Evolutionary conservation across 192 early-diverging fungal species (phyloP), one percentile per base, ranked within the genome.

Genomic region (Coemansia sp.): DNA sequence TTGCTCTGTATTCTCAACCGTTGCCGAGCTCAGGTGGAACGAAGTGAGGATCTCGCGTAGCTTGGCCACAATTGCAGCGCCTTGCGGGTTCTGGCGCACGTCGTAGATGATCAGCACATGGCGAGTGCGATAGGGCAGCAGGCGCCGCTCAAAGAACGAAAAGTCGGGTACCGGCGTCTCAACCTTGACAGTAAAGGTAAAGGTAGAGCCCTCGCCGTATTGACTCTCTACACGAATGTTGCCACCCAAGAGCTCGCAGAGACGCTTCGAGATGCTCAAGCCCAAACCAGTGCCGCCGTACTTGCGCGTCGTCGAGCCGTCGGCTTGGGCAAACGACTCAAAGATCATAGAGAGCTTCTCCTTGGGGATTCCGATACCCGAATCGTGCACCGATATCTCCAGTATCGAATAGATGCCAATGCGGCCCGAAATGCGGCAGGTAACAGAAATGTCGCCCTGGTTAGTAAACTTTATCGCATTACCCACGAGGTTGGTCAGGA

Each of bases 401-500:
- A 94, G 70, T 31, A 76, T 74, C n/a, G 90, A 76, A 20, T 75
- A 62, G 31, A 79, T 77, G 58, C 68, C 70, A 25, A 37, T 34
- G 64, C 55, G 66, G 18, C 43, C 42, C 2, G 35, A n/a, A n/a
- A 89, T 61, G 16, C 76, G 76, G 61, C 85, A 85, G 48, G 70
- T 72, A 2, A 94, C 75, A 2, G 82, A 76, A 4, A 94, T 89
- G 25, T 86, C 84, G 56, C 90, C 91, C 59, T 86, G 84, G 2
- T 84, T 88, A 16, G 92, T 95, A 33, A 95, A 95, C 77, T 95
- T 94, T 41, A 94, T 75, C n/a, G 91, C 88, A 61, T 94, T 94
- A 52, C 89, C 89, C 20, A 91, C 89, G 25, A 94, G 74, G 55
- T 94, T 94, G 9, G 89, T 92, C 61, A 94, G 83, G 33, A 93